These are phyloP conservation scores for Stemphylium beticola DNA, from an alignment of 2,329 filamentous ascomycete species.

Conservation along the genomic window DNA sequence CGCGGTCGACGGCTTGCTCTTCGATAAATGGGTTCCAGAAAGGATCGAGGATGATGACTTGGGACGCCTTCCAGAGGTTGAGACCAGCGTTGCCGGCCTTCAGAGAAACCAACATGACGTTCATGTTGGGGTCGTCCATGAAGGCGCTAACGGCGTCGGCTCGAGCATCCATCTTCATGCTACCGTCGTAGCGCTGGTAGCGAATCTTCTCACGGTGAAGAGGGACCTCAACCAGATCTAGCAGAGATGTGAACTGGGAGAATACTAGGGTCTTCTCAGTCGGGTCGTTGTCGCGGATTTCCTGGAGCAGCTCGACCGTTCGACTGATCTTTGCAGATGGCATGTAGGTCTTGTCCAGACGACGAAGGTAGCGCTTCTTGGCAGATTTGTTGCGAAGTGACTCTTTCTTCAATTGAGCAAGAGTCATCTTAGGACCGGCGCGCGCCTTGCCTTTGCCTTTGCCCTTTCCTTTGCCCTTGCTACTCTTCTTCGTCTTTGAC, in stretches of 20 bases:
- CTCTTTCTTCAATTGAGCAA: constrained; percentile 71
- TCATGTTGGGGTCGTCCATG: constrained; percentile 64
- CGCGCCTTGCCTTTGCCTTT: constrained; percentile 54
- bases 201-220: constrained; percentile 64
- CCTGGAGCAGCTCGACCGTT: constrained; percentile 67
- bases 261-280: constrained; percentile 82
- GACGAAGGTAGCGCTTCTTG: constrained; percentile 72
- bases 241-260: constrained; percentile 78
- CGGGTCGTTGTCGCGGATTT: constrained; percentile 55
- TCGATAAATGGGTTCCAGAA: constrained; percentile 96
- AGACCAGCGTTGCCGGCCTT: constrained; percentile 85
- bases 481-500: constrained; percentile 9
- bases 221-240: constrained; percentile 78
- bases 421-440: constrained; percentile 52
- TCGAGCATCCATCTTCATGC: constrained; percentile 71
- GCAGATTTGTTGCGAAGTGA: constrained; percentile 68
- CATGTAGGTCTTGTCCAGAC: constrained; percentile 71
- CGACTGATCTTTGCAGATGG: constrained; percentile 78
- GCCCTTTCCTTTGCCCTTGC: constrained; percentile 14
- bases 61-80: constrained; percentile 81
- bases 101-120: constrained; percentile 77
- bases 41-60: constrained; percentile 88
- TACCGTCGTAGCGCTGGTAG: constrained; percentile 77
- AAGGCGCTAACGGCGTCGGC: constrained; percentile 73
- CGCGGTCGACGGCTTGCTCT: constrained; percentile 88